Conservation (phyloP, 768 basidiomycete genomes). For the Suillus subalutaceus region DNA sequence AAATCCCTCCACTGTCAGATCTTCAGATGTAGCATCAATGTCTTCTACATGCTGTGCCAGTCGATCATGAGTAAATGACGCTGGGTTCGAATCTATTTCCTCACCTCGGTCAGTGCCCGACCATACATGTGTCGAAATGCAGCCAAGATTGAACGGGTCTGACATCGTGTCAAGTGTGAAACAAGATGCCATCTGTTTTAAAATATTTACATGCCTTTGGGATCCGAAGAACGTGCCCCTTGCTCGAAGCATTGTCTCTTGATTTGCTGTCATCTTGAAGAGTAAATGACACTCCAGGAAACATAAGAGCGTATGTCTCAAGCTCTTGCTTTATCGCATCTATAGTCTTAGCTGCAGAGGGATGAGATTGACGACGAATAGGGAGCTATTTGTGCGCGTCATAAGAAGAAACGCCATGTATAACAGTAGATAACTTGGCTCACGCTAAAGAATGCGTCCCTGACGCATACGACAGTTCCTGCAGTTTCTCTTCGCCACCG, state of each 20-base stretch:
- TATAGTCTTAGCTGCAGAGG: conserved; percentile 57
- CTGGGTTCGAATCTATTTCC: conserved; percentile 20
- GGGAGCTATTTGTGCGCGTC: conserved; percentile 58
- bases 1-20: conserved; percentile 74
- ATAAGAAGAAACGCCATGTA: conserved; percentile 9
- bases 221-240: conserved; percentile 57
- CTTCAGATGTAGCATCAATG: conserved; percentile 51
- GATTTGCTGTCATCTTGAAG: conserved; percentile 56
- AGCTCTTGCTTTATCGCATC: conserved; percentile 73
- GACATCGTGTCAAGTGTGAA: conserved; percentile 1
- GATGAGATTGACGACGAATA: conserved; percentile 75
- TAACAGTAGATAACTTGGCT: conserved; percentile 24
- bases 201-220: conserved; percentile 55
- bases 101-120: conserved; percentile 67
- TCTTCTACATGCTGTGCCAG: conserved; percentile 65
- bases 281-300: conserved; percentile 69
- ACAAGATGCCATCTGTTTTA: background rate
- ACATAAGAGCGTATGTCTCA: conserved; percentile 73
- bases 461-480: conserved; percentile 83
- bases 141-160: conserved; percentile 68
- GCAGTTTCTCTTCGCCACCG: conserved; percentile 72
- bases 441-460: conserved; percentile 91
- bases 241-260: conserved; percentile 34
- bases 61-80: conserved; percentile 6
- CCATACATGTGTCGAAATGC: conserved; percentile 80